Percentiles rank a stretch among this genome's conserved stretches.
These are phyloP conservation scores for Gymnopilus dilepis DNA, from an alignment of 768 basidiomycete species.

Conservation along the genomic window DNA sequence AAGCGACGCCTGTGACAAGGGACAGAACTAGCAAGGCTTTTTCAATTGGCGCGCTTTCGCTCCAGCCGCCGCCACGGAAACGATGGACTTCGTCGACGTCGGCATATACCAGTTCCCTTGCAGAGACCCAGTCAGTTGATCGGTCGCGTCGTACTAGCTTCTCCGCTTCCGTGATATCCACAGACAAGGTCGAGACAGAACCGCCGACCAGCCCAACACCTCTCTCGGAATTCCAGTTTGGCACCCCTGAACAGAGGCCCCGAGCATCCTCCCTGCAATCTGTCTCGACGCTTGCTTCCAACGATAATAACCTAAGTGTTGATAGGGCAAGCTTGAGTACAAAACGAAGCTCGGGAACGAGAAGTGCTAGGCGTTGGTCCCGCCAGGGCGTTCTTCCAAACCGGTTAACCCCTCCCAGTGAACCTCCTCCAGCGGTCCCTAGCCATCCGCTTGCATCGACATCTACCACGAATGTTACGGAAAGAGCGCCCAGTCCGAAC, in stretches of 20 bases:
- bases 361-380: conserved; percentile 56
- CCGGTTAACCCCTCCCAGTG: conserved; percentile 60
- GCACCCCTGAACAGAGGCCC: conserved; percentile 43
- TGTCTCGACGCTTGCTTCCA: conserved; percentile 50
- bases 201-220: conserved; percentile 30
- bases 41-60: conserved; percentile 40
- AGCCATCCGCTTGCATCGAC: conserved; percentile 33
- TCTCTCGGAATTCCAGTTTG: conserved; percentile 36
- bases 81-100: conserved; percentile 40
- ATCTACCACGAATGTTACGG: conserved; percentile 36
- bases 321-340: conserved; percentile 47
- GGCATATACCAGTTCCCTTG: background rate
- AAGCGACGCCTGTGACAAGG: conserved; percentile 31
- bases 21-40: conserved; percentile 38
- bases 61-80: conserved; percentile 57
- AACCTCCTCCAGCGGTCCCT: conserved; percentile 59
- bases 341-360: conserved; percentile 37
- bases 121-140: conserved; percentile 15
- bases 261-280: conserved; percentile 50
- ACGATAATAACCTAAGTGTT: conserved; percentile 36
- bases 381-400: conserved; percentile 55
- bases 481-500: conserved; percentile 41
- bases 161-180: conserved; percentile 21
- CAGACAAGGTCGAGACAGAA: conserved; percentile 31
- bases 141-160: conserved; percentile 23